Conservation (phyloP, 2,329 filamentous ascomycete species). For the Aspergillus terreus region DNA sequence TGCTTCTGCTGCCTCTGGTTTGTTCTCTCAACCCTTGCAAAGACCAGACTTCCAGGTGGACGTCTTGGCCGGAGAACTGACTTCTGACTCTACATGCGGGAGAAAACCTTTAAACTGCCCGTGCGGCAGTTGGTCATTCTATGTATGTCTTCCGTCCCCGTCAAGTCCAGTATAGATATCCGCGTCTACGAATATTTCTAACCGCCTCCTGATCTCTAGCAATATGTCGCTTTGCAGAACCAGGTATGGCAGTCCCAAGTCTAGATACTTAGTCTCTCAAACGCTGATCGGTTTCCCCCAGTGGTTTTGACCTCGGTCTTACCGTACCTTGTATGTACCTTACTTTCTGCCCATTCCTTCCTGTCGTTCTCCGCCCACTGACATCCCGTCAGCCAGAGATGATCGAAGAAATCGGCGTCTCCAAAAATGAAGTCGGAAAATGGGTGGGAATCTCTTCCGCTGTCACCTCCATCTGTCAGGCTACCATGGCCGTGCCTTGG, state of each 20-base stretch:
- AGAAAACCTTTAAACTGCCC: constrained; percentile 60
- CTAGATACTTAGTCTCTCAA: neutral
- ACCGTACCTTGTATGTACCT: constrained; percentile 49
- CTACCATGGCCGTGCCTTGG: constrained; percentile 69
- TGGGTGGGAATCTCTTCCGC: constrained; percentile 75
- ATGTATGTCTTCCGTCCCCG: constrained; percentile 48
- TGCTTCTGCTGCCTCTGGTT: neutral
- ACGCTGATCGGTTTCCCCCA: constrained; percentile 6
- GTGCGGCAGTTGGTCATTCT: constrained; percentile 73
- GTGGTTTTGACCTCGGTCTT: constrained; percentile 66
- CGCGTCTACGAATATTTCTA: neutral
- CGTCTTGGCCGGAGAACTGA: neutral
- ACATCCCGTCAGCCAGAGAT: constrained; percentile 64
- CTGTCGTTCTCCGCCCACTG: constrained; percentile 4
- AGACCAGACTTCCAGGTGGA: neutral
- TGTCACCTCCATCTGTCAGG: constrained; percentile 69
- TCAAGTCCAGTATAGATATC: neutral
- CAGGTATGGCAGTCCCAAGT: constrained; percentile 37
- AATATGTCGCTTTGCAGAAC: constrained; percentile 75
- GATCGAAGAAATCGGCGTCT: constrained; percentile 73
- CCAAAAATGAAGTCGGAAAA: constrained; percentile 65
- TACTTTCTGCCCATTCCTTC: constrained; percentile 9
- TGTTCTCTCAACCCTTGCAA: neutral
- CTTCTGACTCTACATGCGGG: constrained; percentile 13
- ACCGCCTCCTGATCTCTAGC: constrained; percentile 44